Percentiles rank a stretch among this genome's conserved stretches.
Evolutionary conservation across 2,329 filamentous ascomycete genomes (phyloP).

Genomic region (Incumbomyces lentus): DNA sequence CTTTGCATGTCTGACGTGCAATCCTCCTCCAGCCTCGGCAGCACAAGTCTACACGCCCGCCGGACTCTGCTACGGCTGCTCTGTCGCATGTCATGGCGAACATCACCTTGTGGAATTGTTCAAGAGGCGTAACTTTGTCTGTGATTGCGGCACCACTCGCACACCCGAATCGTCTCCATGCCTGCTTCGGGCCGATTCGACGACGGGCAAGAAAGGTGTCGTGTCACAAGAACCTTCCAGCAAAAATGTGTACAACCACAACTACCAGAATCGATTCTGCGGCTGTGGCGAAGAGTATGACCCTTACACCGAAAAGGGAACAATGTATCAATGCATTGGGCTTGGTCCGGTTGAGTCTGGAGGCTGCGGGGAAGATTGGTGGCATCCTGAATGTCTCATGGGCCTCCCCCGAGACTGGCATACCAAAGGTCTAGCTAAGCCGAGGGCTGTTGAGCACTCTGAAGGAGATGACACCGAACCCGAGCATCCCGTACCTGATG

Average conservation of each 20-base stretch:
- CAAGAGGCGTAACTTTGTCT: constrained; percentile 87
- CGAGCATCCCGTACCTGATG: constrained; percentile 59
- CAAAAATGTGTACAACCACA: constrained; percentile 87
- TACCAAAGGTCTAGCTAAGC: constrained; percentile 33
- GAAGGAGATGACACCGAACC: constrained; percentile 26
- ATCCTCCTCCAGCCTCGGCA: constrained; percentile 58
- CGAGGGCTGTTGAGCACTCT: constrained; percentile 26
- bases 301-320: constrained; percentile 78
- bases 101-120: constrained; percentile 94
- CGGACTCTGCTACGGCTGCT: constrained; percentile 92
- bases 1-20: constrained; percentile 90
- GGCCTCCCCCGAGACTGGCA: constrained; percentile 67
- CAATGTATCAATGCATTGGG: constrained; percentile 95
- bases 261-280: constrained; percentile 88
- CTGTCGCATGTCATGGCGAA: constrained; percentile 91
- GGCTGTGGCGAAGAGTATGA: constrained; percentile 83
- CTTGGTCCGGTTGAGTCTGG: constrained; percentile 69
- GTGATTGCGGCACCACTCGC: constrained; percentile 86
- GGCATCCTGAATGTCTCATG: constrained; percentile 84
- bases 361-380: constrained; percentile 96
- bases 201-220: constrained; percentile 68
- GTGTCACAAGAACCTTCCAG: constrained; percentile 61
- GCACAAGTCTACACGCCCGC: constrained; percentile 59
- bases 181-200: constrained; percentile 59
- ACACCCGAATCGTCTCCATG: constrained; percentile 63